Evolutionary conservation across 78 protist genomes (phyloP), one percentile per base, ranked within the genome.

Genomic region (Dictyostelium capitatum): DNA sequence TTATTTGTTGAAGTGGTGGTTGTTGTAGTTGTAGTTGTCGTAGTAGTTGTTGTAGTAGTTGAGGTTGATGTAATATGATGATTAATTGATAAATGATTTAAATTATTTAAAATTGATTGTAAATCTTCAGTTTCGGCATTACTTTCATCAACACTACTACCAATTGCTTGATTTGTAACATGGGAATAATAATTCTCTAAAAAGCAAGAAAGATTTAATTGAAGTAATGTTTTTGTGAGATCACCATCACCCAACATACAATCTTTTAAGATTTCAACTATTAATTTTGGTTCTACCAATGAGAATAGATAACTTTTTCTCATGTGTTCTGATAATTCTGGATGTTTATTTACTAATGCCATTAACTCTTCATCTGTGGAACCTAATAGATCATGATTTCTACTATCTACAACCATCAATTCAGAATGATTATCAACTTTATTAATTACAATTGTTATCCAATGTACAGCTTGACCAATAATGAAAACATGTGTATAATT

Each of bases 391-490:
- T 87, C 67, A 54, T 77, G 74, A 30, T 87, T 87, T 47, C 93
- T 56, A 19, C 82, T 70, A 50, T 87, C 93, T 32, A 87, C 1
- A 8, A 87, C 43, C 15, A 87, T 77, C 12, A 87, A 25, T 54
- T 87, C 93, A 1, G 78, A 62, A 6, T 87, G 46, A 11, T 37
- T 41, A 11, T 54, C 64, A 8, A 51, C 47, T 30, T 87, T 87
- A 47, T 77, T 87, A 43, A 87, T 50, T 20, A 87, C 78, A 14
- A 87, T 87, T 4, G 93, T 75, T 7, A 87, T 77, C 93, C 93
- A 87, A 77, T 87, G 93, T 10, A 87, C 83, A 1, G 93, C 83
- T 23, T 75, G 83, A 14, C 93, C 93, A 23, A 87, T 46, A 65
- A 87, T 87, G 43, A 87, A 87, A 19, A 87, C 59, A 87, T 87